These are phyloP conservation scores for Taphrina flavorubra DNA, from an alignment of 1,139 yeast species.

Conservation along the genomic window DNA sequence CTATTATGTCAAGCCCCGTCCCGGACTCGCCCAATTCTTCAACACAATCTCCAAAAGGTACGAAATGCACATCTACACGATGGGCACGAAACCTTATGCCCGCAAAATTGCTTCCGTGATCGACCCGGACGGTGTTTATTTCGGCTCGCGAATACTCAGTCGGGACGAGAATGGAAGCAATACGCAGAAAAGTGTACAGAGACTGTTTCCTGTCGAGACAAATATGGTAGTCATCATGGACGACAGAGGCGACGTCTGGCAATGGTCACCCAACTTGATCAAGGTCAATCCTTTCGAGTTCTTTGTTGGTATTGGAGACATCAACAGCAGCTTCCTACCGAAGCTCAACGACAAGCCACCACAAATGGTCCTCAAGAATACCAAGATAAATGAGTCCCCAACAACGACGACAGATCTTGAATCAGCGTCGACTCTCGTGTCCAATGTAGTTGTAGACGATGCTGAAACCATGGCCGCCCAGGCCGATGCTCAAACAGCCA, in stretches of 20 bases:
- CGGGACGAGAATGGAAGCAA: slow-evolving; percentile 95
- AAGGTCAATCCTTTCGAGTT: slow-evolving; percentile 95
- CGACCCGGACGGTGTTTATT: slow-evolving; percentile 84
- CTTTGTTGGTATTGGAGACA: slow-evolving; percentile 97
- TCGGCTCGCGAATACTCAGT: slow-evolving; percentile 88
- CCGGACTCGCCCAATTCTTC: slow-evolving; percentile 79
- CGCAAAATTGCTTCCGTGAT: slow-evolving; percentile 85
- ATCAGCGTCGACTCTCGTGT: slow-evolving; percentile 46
- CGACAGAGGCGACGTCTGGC: slow-evolving; percentile 99
- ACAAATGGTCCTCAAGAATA: background rate
- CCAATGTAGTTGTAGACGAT: slow-evolving; percentile 46
- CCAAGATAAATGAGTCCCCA: slow-evolving; percentile 15
- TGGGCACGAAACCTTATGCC: slow-evolving; percentile 98
- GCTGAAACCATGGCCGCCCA: slow-evolving; percentile 49
- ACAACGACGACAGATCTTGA: slow-evolving; percentile 28
- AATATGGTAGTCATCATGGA: slow-evolving; percentile 96
- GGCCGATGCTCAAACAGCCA: slow-evolving; percentile 62
- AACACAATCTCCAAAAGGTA: slow-evolving; percentile 66
- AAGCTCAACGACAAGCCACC: slow-evolving; percentile 51
- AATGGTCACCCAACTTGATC: slow-evolving; percentile 89
- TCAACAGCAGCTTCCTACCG: slow-evolving; percentile 92
- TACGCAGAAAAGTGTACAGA: slow-evolving; percentile 82
- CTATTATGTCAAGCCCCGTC: slow-evolving; percentile 92
- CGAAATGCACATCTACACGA: slow-evolving; percentile 94
- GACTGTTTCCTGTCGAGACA: slow-evolving; percentile 94